Base-by-base conservation (phyloP, 352 stramenopile species). In the Pythium volutum region DNA sequence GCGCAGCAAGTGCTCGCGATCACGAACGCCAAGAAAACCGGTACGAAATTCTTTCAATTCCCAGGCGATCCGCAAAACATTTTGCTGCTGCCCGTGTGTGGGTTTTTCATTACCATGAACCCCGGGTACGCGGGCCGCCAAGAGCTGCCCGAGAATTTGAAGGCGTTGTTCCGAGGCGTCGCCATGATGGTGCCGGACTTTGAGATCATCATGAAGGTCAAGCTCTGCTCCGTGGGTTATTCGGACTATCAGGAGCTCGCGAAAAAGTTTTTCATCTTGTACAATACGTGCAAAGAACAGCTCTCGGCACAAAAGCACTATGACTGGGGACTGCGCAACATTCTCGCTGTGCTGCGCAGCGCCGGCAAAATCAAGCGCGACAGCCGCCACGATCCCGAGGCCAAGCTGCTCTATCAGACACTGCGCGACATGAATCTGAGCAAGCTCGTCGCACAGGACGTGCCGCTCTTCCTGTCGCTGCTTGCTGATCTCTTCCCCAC, bases 91-190 rank as follows among this genome's bases (percentile, higher is more conserved):
- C 95, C 94, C 14, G 91, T 97, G 11, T 98, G 95, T 55, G 96
- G 95, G 4, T 99, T 98, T 71, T 99, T 99, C 69, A 99, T 99
- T 66, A 99, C 97, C 2, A 99, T 99, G 97, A 99, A 99, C 71
- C 97, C 97, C 5, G 97, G 97, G 50, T 99, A 99, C 66, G 96
- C 96, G 48, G 97, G 97, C 53, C 87, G 97, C 9, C 96, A 99
- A 68, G 97, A 99, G 67, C 75, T 99, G 3, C 97, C 97, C 7
- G 97, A 99, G 73, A 99, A 99, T 67, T 79, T 99, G 10, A 99
- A 99, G 72, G 95, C 95, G 11, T 75, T 97, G 8, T 97, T 97
- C 64, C 79, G 89, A 47, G 81, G 84, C 31, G 88, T 96, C 10
- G 86, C 89, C 5, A 97, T 97, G 89, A 97, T 97, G 89, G 89